These are phyloP conservation scores for Verticillium klebahnii DNA, from an alignment of 2,329 filamentous ascomycete species.

Conservation along the genomic window DNA sequence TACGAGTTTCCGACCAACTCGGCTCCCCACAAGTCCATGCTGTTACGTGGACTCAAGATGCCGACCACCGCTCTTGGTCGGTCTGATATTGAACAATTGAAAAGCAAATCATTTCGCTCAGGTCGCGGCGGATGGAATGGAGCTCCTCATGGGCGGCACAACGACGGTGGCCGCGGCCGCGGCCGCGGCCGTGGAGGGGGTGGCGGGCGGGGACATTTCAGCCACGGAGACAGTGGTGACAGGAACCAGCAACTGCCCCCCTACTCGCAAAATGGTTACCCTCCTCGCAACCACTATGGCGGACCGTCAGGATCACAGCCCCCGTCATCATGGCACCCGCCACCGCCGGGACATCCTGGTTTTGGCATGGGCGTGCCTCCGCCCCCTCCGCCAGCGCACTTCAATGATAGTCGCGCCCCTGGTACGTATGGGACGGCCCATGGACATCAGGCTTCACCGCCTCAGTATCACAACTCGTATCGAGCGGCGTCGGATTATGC, in stretches of 20 bases:
- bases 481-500: neutral
- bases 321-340: slow-evolving; percentile 31
- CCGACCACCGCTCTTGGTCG: slow-evolving; percentile 67
- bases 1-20: slow-evolving; percentile 72
- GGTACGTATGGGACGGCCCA: slow-evolving; percentile 3
- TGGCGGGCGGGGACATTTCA: slow-evolving; percentile 38
- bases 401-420: slow-evolving; percentile 8
- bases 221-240: slow-evolving; percentile 37
- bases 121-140: slow-evolving; percentile 66
- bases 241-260: slow-evolving; percentile 7
- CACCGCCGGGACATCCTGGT: slow-evolving; percentile 37
- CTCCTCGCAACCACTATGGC: neutral
- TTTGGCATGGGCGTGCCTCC: slow-evolving; percentile 40
- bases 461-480: neutral
- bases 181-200: slow-evolving; percentile 6
- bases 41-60: slow-evolving; percentile 77
- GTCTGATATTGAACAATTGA: slow-evolving; percentile 70
- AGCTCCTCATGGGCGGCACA: slow-evolving; percentile 46
- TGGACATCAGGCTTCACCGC: slow-evolving; percentile 6
- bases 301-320: neutral
- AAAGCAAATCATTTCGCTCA: slow-evolving; percentile 57
- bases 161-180: slow-evolving; percentile 34
- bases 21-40: slow-evolving; percentile 86
- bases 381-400: slow-evolving; percentile 36
- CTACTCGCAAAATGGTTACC: slow-evolving; percentile 2